Conservation (phyloP, 768 basidiomycete genomes). For the Neoboletus subvelutipes region DNA sequence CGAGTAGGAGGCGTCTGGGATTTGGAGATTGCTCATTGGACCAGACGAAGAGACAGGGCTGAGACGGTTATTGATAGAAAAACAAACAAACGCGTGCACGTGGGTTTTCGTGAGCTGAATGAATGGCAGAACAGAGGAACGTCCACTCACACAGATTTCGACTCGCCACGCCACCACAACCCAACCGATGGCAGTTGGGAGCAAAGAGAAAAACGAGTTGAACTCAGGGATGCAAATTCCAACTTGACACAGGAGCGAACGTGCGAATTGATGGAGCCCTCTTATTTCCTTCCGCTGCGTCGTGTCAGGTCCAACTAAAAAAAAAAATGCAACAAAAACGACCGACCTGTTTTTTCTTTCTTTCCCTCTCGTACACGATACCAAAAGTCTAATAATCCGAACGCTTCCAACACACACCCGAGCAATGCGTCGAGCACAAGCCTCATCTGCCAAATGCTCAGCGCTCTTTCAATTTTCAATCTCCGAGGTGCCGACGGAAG, state of each 20-base stretch:
- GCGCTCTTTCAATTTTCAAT: slow-evolving; percentile 22
- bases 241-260: slow-evolving; percentile 21
- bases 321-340: not conserved
- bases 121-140: slow-evolving; percentile 11
- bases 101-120: slow-evolving; percentile 16
- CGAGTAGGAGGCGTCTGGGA: slow-evolving; percentile 43
- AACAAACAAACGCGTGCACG: slow-evolving; percentile 21
- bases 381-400: not conserved
- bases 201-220: slow-evolving; percentile 13
- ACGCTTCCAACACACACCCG: not conserved
- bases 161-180: slow-evolving; percentile 1
- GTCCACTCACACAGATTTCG: slow-evolving; percentile 21
- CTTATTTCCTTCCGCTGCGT: slow-evolving; percentile 11
- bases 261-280: slow-evolving; percentile 30
- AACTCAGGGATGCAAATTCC: slow-evolving; percentile 16
- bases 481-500: slow-evolving; percentile 21
- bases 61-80: slow-evolving; percentile 20
- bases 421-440: not conserved
- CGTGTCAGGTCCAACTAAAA: slow-evolving; percentile 7
- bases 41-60: not conserved
- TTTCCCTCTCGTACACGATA: not conserved
- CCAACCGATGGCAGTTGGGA: slow-evolving; percentile 6
- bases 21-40: slow-evolving; percentile 40
- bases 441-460: not conserved
- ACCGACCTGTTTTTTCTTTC: slow-evolving; percentile 10